Conservation (phyloP, 2,329 filamentous ascomycete genomes). For the Daldinia sp. region DNA sequence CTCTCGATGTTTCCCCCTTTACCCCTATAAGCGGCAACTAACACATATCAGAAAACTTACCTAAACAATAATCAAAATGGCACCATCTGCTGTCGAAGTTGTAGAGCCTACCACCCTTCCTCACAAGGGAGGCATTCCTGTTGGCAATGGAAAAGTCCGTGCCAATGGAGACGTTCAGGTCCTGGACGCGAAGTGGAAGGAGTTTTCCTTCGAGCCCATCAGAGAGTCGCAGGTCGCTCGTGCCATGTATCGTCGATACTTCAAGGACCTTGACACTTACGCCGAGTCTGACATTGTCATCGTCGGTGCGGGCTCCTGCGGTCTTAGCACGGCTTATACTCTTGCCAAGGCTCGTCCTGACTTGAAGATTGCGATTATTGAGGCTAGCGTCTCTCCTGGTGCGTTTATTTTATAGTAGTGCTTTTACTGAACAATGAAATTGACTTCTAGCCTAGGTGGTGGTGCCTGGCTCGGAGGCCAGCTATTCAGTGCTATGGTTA, state of each 20-base stretch:
- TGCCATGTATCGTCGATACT: conserved; percentile 95
- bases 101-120: conserved; percentile 65
- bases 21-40: conserved; percentile 54
- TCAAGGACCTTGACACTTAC: conserved; percentile 86
- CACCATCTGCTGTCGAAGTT: conserved; percentile 77
- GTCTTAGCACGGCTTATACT: conserved; percentile 85
- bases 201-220: conserved; percentile 86
- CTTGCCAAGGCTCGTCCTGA: conserved; percentile 87
- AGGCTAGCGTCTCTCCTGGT: conserved; percentile 83
- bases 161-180: conserved; percentile 69
- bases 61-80: conserved; percentile 68
- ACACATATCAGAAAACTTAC: conserved; percentile 50
- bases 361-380: conserved; percentile 90
- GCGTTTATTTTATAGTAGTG: conserved; percentile 52
- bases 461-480: conserved; percentile 95
- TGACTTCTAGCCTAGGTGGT: conserved; percentile 67
- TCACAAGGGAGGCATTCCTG: conserved; percentile 59
- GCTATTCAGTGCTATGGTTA: conserved; percentile 94
- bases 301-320: conserved; percentile 89
- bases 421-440: conserved; percentile 7
- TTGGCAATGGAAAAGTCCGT: conserved; percentile 53
- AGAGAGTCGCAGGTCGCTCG: conserved; percentile 92
- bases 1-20: conserved; percentile 64
- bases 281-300: conserved; percentile 96
- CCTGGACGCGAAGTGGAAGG: conserved; percentile 82